Base-by-base conservation (phyloP, 495 filamentous ascomycete species). In the Amphirosellinia nigrospora region DNA sequence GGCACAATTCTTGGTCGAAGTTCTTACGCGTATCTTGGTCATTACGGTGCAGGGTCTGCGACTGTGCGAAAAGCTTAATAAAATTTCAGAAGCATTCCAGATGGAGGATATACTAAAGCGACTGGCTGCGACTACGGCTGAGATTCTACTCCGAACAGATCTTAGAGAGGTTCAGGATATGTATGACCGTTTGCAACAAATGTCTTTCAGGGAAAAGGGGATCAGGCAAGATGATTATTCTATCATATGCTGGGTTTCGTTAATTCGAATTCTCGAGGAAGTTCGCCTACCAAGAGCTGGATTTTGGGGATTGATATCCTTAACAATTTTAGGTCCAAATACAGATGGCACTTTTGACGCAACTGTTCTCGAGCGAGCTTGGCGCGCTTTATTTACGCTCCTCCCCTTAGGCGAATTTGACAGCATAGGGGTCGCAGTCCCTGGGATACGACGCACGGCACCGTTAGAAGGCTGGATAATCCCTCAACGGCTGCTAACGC, bases 341-440 rank as follows among this genome's bases (percentile, higher is more conserved):
- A 55, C 32, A n/a, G 63, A 59, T 28, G 53, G 58, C 5, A 70
- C 72, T 19, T 67, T 36, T 66, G 86, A 94, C 72, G 79, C 90
- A 34, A 77, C 77, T 15, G 69, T 73, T 15, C 85, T 96, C 41
- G 96, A 99, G 75, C 76, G 77, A 8, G 78, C 84, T 10, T 99
- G 96, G 96, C 85, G 85, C 45, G 80, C 84, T n/a, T 70, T 94
- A 48, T 96, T 95, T 72, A 88, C 87, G 0, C 76, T 93, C 2
- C 79, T 97, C 13, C 95, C 96, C 3, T 82, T 95, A 4, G 81
- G 87, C 26, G 94, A 97, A 71, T 86, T 99, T 58, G 90, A 98
- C 76, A 77, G 78, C 21, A 76, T 80, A 71, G 95, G 95, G 1
- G 79, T 92, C 55, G 74, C 89, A 32, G 80, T 86, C 16, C 77